Evolutionary conservation across 2,329 filamentous ascomycete species (phyloP), one percentile per base, ranked within the genome.

Genomic region (Trichoderma brevicompactum): DNA sequence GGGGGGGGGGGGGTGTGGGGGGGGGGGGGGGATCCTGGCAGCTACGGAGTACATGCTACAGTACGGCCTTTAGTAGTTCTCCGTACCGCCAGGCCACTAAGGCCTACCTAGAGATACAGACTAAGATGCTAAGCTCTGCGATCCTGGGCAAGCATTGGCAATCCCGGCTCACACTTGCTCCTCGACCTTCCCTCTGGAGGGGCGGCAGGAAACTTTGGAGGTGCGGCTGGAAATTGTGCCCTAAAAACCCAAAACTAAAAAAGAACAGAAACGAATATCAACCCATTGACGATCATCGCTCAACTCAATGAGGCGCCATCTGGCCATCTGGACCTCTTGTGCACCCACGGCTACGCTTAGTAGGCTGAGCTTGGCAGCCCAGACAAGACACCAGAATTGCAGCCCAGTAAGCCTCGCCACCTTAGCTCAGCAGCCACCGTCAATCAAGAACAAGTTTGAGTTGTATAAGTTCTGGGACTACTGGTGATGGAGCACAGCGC

Each of bases 381-480:
- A 5, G 23, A 28, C 23, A 5, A 28, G 23, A 46, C 44, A 46
- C n/a, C 43, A 32, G 38, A 15, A 36, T 34, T 41, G 36, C 13
- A 17, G 40, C 40, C 41, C 40, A 54, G 49, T 54, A 63, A 53
- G 49, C 59, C 49, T 54, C 48, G 49, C 59, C 59, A 63, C 59
- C 59, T 63, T 63, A 46, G 59, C 59, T 63, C 59, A 54, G 59
- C 59, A 53, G 59, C 59, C 59, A 63, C 59, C 15, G 59, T 41
- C 46, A 54, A 43, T 53, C 40, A 12, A 53, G 17, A 38, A n/a
- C n/a, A n/a, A 15, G n/a, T 38, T 60, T 48, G 23, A 56, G 53
- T 41, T 56, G 38, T 9, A 28, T 43, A 44, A 28, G 23, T 28
- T 2, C 23, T 28, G 23, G 23, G 23, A 2, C 23, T 28, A 28